A percentile compares a stretch with the other conserved stretches of the same genome.
Evolutionary conservation across 495 filamentous ascomycete genomes (phyloP).

Genomic region (Penicillium cosmopolitanum): DNA sequence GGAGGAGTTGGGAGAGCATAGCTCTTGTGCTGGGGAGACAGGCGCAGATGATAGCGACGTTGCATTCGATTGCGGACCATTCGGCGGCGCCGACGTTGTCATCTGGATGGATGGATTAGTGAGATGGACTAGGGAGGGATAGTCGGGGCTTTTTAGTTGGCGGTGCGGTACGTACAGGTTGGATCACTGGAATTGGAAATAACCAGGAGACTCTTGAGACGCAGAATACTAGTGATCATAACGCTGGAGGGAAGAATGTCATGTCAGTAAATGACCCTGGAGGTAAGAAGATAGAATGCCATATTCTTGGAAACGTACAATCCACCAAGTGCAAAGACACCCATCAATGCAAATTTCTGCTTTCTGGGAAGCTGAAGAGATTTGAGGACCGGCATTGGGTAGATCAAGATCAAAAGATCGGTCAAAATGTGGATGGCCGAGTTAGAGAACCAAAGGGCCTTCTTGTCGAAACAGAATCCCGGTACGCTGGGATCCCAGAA

Average conservation of each 20-base stretch:
- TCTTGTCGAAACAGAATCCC: conserved; percentile 40
- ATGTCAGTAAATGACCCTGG: neutral
- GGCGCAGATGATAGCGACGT: conserved; percentile 59
- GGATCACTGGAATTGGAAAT: conserved; percentile 48
- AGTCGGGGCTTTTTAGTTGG: neutral
- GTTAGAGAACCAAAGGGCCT: conserved; percentile 44
- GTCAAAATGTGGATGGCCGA: conserved; percentile 48
- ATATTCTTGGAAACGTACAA: conserved; percentile 39
- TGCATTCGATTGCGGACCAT: conserved; percentile 62
- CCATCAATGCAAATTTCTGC: conserved; percentile 50
- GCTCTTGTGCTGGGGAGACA: conserved; percentile 60
- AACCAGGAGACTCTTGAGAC: conserved; percentile 50
- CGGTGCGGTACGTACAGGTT: conserved; percentile 39
- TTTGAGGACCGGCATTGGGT: conserved; percentile 52
- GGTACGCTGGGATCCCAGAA: conserved; percentile 37
- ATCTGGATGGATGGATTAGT: conserved; percentile 25
- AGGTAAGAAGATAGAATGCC: neutral
- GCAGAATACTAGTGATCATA: conserved; percentile 58
- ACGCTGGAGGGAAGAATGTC: conserved; percentile 36
- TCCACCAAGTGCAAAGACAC: conserved; percentile 50
- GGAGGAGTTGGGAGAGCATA: conserved; percentile 46
- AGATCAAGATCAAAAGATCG: conserved; percentile 51
- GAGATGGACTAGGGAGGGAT: neutral
- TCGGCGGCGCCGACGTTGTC: conserved; percentile 58
- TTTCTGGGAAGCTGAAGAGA: conserved; percentile 46